Evolutionary conservation across 1,284 basidiomycete genomes (phyloP).

Genomic region (Ustilago curta): DNA sequence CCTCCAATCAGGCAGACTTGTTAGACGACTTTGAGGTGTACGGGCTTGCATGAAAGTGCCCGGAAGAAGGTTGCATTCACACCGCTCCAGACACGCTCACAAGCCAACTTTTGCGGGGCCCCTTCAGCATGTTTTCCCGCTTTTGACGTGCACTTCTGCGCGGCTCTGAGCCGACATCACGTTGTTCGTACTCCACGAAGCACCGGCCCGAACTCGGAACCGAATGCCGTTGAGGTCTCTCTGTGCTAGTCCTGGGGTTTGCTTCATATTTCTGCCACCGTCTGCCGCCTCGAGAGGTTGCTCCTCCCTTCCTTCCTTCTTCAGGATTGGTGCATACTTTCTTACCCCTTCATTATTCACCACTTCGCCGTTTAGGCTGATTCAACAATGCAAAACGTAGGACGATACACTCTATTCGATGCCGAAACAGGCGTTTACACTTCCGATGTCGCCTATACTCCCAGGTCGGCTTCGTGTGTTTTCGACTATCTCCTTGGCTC

Average conservation of each 20-base stretch:
- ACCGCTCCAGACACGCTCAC: too few relatives aligned
- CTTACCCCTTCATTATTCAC: not conserved
- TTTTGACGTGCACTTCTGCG: not conserved
- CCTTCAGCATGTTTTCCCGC: not conserved
- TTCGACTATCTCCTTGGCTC: conserved; percentile 29
- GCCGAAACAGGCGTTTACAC: conserved; percentile 16
- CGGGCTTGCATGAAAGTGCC: too few relatives aligned
- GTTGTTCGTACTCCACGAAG: not conserved
- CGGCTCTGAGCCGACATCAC: not conserved
- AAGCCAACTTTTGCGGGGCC: conserved; percentile 1
- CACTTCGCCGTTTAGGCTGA: not conserved
- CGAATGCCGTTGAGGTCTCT: not conserved
- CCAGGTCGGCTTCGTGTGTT: conserved; percentile 12
- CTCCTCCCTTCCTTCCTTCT: not conserved
- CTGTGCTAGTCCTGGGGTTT: not conserved
- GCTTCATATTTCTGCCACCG: not conserved
- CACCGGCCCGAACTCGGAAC: not conserved
- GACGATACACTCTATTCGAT: conserved; percentile 18
- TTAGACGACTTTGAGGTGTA: too few relatives aligned
- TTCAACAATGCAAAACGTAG: conserved; percentile 13
- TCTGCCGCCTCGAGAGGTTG: not conserved
- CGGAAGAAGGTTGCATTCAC: not conserved
- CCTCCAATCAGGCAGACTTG: too few relatives aligned
- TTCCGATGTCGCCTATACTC: conserved; percentile 10
- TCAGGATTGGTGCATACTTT: not conserved